Base-by-base conservation (phyloP, 805 yeast genomes). In the Schwanniomyces sp. region DNA sequence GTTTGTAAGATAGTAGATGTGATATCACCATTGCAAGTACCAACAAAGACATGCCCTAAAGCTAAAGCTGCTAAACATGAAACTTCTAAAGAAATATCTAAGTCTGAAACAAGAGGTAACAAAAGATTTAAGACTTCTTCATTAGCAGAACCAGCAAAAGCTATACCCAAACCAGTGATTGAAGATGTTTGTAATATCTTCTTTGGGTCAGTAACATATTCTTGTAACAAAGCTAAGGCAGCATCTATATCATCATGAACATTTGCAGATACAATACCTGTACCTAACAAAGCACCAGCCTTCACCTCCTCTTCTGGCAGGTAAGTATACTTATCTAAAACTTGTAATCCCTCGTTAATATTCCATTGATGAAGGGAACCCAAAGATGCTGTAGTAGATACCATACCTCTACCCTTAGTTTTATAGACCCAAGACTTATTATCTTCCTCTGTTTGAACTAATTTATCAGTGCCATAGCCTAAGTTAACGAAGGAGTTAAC, bases 161-260 rank as follows among this genome's bases (percentile, higher is more conserved):
- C 92, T 56, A 94, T 80, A 41, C 98, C 97, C 47, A 94, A 76
- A 54, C 99, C 98, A 47, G 87, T 79, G 41, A 94, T 86, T 5
- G 98, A 89, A 7, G 97, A 80, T 5, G 91, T 76, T 51, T 88
- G 84, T 54, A 88, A 75, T 45, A 81, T 72, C 50, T 79, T 76
- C 54, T 82, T 83, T 7, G 83, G 67, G 56, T 83, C 87, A 43
- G 79, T 76, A 26, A 88, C 85, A 59, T 87, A 88, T 53, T 92
- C 98, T 66, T 85, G 90, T 53, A 94, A 78, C 55, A 94, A 72
- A 26, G 96, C 84, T 51, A 89, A 76, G 6, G 97, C 92, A 1
- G 97, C 92, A 54, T 91, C 98, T 38, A 91, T 89, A 52, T 92
- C 99, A 63, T 92, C 97, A 68, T 89, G 96, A 46, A 94, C 92